Conservation (phyloP, 2,329 filamentous ascomycete species). For the Podosphaera leucotricha region DNA sequence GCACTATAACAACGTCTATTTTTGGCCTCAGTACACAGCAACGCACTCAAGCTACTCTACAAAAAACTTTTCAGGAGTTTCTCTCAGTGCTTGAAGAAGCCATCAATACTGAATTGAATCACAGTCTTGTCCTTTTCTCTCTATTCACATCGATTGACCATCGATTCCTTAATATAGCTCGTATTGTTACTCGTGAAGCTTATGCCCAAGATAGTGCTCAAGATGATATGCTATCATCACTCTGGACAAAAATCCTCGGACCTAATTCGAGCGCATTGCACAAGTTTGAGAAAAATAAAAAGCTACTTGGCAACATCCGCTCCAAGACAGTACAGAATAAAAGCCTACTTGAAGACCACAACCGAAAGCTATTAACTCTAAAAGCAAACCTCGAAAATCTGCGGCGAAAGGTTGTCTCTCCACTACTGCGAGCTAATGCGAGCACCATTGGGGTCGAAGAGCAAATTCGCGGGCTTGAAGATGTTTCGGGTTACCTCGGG, state of each 20-base stretch:
- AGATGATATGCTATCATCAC: conserved; percentile 54
- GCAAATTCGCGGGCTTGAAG: conserved; percentile 63
- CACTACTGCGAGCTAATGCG: conserved; percentile 47
- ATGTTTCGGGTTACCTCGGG: conserved; percentile 56
- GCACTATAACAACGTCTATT: conserved; percentile 42
- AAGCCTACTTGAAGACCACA: conserved; percentile 64
- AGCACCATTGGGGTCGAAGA: conserved; percentile 58
- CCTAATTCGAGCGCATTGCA: conserved; percentile 49
- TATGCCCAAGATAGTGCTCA: conserved; percentile 60
- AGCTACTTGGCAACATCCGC: conserved; percentile 54
- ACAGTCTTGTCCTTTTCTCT: conserved; percentile 57
- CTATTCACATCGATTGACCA: conserved; percentile 84
- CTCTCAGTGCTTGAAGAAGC: conserved; percentile 70
- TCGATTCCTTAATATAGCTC: conserved; percentile 72
- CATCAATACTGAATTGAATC: conserved; percentile 61
- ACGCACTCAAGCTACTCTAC: conserved; percentile 55
- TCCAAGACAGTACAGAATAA: conserved; percentile 74
- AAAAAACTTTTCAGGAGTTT: conserved; percentile 74
- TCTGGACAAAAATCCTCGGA: conserved; percentile 73
- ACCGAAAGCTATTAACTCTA: conserved; percentile 57
- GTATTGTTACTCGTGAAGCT: conserved; percentile 63
- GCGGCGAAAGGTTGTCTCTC: conserved; percentile 60
- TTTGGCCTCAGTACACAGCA: conserved; percentile 66
- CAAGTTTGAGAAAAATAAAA: conserved; percentile 81
- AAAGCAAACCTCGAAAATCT: conserved; percentile 75